Conservation (phyloP, 2,329 filamentous ascomycete species). For the Alternaria arborescens region DNA sequence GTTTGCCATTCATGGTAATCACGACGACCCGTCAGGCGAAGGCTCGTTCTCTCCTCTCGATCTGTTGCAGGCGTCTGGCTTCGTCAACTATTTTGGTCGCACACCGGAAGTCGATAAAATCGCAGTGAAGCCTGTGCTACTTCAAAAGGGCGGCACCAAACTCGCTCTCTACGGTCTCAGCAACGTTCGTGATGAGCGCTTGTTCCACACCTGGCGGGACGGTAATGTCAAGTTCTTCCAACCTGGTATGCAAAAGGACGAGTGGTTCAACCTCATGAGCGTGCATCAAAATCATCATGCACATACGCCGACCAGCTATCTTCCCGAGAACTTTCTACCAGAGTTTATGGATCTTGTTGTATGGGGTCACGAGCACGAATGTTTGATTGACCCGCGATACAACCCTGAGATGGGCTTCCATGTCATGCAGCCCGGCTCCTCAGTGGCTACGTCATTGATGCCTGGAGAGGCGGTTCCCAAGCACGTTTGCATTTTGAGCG, state of each 20-base stretch:
- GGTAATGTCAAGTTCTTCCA: conserved; percentile 93
- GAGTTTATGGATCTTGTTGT: conserved; percentile 90
- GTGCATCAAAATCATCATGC: conserved; percentile 97
- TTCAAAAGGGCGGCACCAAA: conserved; percentile 94
- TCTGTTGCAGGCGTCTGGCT: conserved; percentile 85
- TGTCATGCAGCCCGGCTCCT: conserved; percentile 97
- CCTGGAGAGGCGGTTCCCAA: conserved; percentile 91
- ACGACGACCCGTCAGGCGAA: conserved; percentile 97
- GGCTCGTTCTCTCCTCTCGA: conserved; percentile 92
- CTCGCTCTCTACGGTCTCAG: conserved; percentile 92
- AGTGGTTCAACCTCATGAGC: conserved; percentile 96
- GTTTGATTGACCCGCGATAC: conserved; percentile 80
- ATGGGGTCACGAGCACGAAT: conserved; percentile 99
- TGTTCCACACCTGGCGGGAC: conserved; percentile 93
- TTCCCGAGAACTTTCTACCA: conserved; percentile 92
- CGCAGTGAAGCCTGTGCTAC: conserved; percentile 84
- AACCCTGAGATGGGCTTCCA: conserved; percentile 92
- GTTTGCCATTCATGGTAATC: conserved; percentile 98
- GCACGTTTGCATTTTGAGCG: conserved; percentile 83
- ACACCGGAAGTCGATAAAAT: conserved; percentile 94
- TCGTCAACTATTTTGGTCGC: conserved; percentile 95
- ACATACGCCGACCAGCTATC: conserved; percentile 89
- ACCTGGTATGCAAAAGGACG: conserved; percentile 77
- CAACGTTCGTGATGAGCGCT: conserved; percentile 93
- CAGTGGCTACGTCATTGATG: conserved; percentile 90